A percentile compares a stretch with the other conserved stretches of the same genome.
Conservation (phyloP, 495 filamentous ascomycete species). For the Aspergillus sparsus region DNA sequence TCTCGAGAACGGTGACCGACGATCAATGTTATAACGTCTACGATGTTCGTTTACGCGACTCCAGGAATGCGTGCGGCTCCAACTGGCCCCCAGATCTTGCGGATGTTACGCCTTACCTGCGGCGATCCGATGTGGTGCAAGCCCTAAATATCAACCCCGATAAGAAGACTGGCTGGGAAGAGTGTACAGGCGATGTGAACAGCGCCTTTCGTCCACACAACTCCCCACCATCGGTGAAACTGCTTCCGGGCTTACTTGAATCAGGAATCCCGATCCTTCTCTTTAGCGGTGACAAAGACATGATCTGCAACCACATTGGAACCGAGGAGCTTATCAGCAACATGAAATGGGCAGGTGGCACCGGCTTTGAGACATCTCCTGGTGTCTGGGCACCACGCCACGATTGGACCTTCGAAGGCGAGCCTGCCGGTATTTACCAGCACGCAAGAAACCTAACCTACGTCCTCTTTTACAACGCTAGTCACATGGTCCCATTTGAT, state of each 20-base stretch:
- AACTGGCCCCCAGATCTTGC: conserved; percentile 89
- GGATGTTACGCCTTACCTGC: conserved; percentile 79
- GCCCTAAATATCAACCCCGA: conserved; percentile 82
- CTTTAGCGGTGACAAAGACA: conserved; percentile 90
- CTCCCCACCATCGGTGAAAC: conserved; percentile 67
- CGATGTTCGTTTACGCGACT: conserved; percentile 79
- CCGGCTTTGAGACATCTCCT: conserved; percentile 84
- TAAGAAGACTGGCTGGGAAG: conserved; percentile 85
- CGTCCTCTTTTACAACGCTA: conserved; percentile 90
- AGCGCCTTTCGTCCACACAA: conserved; percentile 64
- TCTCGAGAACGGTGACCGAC: conserved; percentile 55
- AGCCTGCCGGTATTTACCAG: conserved; percentile 90
- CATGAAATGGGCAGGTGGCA: conserved; percentile 87
- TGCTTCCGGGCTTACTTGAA: conserved; percentile 77
- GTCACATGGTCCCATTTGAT: conserved; percentile 98
- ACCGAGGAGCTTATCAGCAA: conserved; percentile 90
- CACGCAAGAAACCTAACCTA: conserved; percentile 94
- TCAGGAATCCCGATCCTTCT: conserved; percentile 72
- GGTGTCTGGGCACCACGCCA: conserved; percentile 89
- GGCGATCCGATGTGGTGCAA: conserved; percentile 70
- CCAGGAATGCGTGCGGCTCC: conserved; percentile 80
- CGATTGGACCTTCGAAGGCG: conserved; percentile 92
- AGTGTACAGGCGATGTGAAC: conserved; percentile 81
- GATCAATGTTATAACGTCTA: conserved; percentile 89
- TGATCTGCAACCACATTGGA: conserved; percentile 96